Base-by-base conservation (phyloP, 768 basidiomycete genomes). In the Phaeotremella skinneri region DNA sequence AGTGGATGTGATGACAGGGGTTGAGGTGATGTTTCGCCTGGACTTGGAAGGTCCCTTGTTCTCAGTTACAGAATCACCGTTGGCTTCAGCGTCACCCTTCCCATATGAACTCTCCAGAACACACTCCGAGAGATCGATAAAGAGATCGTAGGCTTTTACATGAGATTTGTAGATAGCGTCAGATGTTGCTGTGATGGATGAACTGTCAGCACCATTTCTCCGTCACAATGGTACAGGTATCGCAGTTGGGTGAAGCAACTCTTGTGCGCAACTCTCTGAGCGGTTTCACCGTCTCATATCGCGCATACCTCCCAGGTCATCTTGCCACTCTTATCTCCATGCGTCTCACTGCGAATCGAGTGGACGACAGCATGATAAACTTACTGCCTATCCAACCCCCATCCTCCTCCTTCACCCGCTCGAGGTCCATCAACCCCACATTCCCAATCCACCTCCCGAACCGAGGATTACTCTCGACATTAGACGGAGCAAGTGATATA, bases 381-480 rank as follows among this genome's bases (percentile, higher is more conserved):
- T 62, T 49, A 76, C 75, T 73, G 1, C 70, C 75, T 6, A 76
- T 56, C 73, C 73, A 76, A 11, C 67, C 68, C n/a, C 70, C 70
- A 29, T 54, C 34, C 17, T 67, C 43, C 32, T 34, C 45, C 26
- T 72, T 68, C 13, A 76, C 27, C 3, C 41, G 56, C 4, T 47
- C 47, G 27, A 76, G 59, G 43, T 74, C 70, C 64, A 72, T 72
- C 39, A 76, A 52, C 2, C 75, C 75, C 4, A 74, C 67, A 48
- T 72, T 70, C 2, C 75, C 75, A 4, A 76, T 37, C 65, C 68
- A 75, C 5, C 9, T 16, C 5, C 5, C 25, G 4, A 34, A 32
- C 14, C 49, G 52, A 0, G 45, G 7, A 16, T 58, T 50, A 23
- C 49, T 49, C 14, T 59, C 56, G 20, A 49, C 27, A 1, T 42